Percentiles rank a stretch among this genome's conserved stretches.
Conservation (phyloP, 257 asterid genomes). For the Capsicum rhomboideum region DNA sequence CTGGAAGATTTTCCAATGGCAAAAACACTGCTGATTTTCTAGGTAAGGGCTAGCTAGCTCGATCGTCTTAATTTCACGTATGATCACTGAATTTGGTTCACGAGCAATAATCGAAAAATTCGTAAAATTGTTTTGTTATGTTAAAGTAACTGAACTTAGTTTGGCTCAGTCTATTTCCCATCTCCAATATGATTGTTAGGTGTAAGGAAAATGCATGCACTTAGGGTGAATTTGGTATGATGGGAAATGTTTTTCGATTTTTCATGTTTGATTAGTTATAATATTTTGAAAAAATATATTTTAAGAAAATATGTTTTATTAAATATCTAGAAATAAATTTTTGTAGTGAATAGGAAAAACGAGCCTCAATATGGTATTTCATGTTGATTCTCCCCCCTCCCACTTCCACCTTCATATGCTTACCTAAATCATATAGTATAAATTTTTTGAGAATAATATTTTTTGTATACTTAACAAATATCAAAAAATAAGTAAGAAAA, state of each 20-base stretch:
- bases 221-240: no score
- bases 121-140: no score
- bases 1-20: conserved; percentile 86
- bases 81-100: neutral
- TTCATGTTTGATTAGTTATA: no score
- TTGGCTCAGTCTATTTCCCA: neutral
- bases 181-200: neutral
- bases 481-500: no score
- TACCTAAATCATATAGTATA: neutral
- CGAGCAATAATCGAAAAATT: neutral
- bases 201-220: no score
- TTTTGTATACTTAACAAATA: neutral
- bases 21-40: conserved; percentile 72
- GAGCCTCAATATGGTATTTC: no score
- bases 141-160: neutral
- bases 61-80: neutral
- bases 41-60: conserved; percentile 25
- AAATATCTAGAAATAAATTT: no score
- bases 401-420: neutral
- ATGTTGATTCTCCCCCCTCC: no score
- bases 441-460: neutral
- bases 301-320: no score
- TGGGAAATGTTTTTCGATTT: no score
- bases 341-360: no score
- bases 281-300: neutral